A percentile compares a stretch with the other conserved stretches of the same genome.
phyloP scores from a whole-genome alignment of 2,329 filamentous ascomycete genomes.

The Aspergillus texensis region DNA sequence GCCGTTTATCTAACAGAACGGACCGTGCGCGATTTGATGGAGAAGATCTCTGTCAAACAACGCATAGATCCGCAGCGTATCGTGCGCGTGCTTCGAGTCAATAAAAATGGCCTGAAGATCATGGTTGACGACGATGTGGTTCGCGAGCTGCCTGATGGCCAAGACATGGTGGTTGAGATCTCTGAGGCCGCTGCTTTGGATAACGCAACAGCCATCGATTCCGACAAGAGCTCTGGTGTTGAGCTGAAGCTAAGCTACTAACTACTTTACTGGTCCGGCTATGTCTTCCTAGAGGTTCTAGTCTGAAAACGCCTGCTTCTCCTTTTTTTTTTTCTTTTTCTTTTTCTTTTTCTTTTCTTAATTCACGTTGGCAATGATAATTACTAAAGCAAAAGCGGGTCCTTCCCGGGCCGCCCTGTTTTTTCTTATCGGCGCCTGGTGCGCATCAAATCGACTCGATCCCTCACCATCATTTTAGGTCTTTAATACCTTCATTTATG shows the following conservation, averaged over 20 bases:
- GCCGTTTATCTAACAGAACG: slow-evolving; percentile 84
- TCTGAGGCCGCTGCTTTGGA: slow-evolving; percentile 60
- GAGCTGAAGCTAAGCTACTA: slow-evolving; percentile 58
- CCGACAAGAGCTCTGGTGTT: slow-evolving; percentile 32
- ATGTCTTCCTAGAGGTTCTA: background rate
- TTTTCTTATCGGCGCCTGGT: slow-evolving; percentile 21
- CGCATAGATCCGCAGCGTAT: slow-evolving; percentile 74
- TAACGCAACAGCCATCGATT: slow-evolving; percentile 21
- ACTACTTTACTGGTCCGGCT: slow-evolving; percentile 38
- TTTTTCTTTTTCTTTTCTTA: slow-evolving; percentile 15
- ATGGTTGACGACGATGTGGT: slow-evolving; percentile 91
- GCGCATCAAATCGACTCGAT: slow-evolving; percentile 14
- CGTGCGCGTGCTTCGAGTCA: slow-evolving; percentile 70
- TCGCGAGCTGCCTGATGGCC: slow-evolving; percentile 79
- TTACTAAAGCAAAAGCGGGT: background rate
- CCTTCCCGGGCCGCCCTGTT: background rate
- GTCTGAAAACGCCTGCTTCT: background rate
- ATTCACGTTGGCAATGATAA: background rate
- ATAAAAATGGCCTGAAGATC: slow-evolving; percentile 75
- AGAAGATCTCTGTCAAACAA: slow-evolving; percentile 76
- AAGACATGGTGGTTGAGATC: slow-evolving; percentile 78
- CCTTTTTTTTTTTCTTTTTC: slow-evolving; percentile 3
- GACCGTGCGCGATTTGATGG: slow-evolving; percentile 72
- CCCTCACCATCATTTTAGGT: slow-evolving; percentile 3
- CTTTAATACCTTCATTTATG: slow-evolving; percentile 7